Evolutionary conservation across 176 grass and related monocot genomes (phyloP).

Genomic region (Tillandsia fasciculata): DNA sequence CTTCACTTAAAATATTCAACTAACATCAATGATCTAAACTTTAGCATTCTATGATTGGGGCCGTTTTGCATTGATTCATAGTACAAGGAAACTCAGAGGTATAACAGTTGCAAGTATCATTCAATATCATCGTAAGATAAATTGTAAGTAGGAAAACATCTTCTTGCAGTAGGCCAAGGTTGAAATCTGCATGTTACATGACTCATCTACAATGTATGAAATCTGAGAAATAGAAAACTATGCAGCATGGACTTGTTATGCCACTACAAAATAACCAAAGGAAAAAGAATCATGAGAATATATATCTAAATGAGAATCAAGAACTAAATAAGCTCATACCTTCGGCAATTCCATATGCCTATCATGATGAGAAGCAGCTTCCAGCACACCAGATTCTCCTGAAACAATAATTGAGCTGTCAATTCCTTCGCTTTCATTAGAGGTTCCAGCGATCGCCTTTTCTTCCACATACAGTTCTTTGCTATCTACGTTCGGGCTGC

Average conservation of each 20-base stretch:
- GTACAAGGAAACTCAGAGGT: no score
- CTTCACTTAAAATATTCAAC: no score
- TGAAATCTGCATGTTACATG: no score
- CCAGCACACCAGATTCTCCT: conserved; percentile 24
- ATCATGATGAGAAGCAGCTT: conserved; percentile 23
- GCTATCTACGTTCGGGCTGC: conserved; percentile 21
- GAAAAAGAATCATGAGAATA: background rate
- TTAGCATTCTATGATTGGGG: no score
- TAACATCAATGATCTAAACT: no score
- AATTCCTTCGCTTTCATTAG: conserved; percentile 26
- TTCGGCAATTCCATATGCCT: conserved; percentile 23
- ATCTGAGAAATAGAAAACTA: no score
- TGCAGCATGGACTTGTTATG: background rate
- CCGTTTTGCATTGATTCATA: no score
- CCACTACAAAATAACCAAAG: background rate
- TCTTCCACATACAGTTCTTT: conserved; percentile 25
- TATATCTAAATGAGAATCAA: background rate
- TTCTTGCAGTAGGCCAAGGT: no score
- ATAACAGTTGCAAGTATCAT: no score
- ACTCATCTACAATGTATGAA: no score
- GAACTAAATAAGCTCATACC: conserved; percentile 22
- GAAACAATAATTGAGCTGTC: conserved; percentile 12
- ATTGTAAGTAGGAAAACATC: no score
- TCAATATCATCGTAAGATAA: no score
- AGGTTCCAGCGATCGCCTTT: conserved; percentile 26